Evolutionary conservation across 257 asterid genomes (phyloP).

Genomic region (Eustoma russellianum): DNA sequence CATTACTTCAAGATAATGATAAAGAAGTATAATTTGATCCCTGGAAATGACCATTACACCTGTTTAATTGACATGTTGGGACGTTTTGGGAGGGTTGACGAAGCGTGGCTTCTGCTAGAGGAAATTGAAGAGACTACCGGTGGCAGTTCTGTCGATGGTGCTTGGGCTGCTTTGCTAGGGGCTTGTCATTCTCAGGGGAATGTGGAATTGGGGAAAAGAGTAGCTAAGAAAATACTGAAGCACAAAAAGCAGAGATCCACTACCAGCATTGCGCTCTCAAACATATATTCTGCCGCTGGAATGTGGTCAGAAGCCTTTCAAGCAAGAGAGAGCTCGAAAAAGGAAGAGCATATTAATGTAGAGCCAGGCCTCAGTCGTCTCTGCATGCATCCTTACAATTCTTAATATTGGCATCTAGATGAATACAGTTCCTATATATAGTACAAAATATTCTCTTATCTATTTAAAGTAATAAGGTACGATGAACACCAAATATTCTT

Average conservation of each 20-base stretch:
- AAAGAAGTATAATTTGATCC: slow-evolving; percentile 18
- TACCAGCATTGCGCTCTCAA: slow-evolving; percentile 21
- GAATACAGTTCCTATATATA: too few relatives aligned
- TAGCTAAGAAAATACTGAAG: slow-evolving; percentile 21
- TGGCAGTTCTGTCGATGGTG: slow-evolving; percentile 7
- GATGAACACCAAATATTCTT: too few relatives aligned
- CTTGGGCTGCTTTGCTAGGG: slow-evolving; percentile 41
- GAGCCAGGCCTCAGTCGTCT: slow-evolving; percentile 33
- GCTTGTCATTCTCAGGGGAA: slow-evolving; percentile 27
- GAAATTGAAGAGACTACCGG: slow-evolving; percentile 13
- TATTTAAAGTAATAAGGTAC: too few relatives aligned
- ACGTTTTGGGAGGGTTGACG: slow-evolving; percentile 36
- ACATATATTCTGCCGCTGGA: slow-evolving; percentile 32
- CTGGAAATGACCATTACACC: slow-evolving; percentile 27
- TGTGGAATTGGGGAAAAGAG: slow-evolving; percentile 23
- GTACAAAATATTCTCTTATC: too few relatives aligned
- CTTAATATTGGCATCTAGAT: slow-evolving; percentile 7
- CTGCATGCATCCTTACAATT: slow-evolving; percentile 9
- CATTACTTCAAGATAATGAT: slow-evolving; percentile 26
- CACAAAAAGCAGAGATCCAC: slow-evolving; percentile 12
- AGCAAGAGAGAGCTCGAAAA: slow-evolving; percentile 24
- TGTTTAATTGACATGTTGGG: slow-evolving; percentile 36
- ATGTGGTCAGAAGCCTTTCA: slow-evolving; percentile 36
- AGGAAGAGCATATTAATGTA: slow-evolving; percentile 12
- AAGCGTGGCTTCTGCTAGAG: slow-evolving; percentile 29